Conservation (phyloP, 1,284 basidiomycete species). For the Tilletia indica region DNA sequence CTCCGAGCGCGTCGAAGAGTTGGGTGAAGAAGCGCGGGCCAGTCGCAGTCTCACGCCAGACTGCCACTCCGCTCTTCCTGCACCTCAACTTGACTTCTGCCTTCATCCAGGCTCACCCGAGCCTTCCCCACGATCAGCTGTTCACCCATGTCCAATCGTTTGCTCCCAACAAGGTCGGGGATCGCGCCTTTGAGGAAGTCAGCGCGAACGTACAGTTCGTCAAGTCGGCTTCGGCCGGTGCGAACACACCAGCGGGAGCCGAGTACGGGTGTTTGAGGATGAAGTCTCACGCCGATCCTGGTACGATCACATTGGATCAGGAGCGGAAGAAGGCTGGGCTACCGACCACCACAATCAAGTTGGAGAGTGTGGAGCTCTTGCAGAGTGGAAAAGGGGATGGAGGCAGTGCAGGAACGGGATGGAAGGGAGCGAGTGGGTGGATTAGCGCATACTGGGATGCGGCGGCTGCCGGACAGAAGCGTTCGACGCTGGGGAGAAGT, state of each 20-base stretch:
- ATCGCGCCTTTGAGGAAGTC: slow-evolving; percentile 9
- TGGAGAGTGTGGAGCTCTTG: not conserved
- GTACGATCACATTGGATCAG: not conserved
- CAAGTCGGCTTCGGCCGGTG: not conserved
- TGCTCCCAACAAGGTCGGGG: not conserved
- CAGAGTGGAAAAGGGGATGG: not conserved
- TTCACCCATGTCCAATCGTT: slow-evolving; percentile 13
- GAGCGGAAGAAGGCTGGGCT: not conserved
- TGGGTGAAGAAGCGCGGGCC: not conserved
- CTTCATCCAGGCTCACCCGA: slow-evolving; percentile 2
- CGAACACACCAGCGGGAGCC: not conserved
- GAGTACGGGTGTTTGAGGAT: not conserved
- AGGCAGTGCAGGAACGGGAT: not conserved
- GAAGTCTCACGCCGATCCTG: not conserved
- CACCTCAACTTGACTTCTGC: slow-evolving; percentile 8
- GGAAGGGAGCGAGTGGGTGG: not conserved
- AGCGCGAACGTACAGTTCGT: not conserved
- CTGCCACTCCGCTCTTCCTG: slow-evolving; percentile 1
- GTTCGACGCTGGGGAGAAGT: no score
- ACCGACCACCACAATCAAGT: not conserved
- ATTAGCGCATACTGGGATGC: not conserved
- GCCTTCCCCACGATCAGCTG: not conserved
- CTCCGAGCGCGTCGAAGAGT: not conserved
- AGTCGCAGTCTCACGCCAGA: not conserved
- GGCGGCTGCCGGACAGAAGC: not conserved